Conservation (phyloP, 345 rosid species). For the Eucalyptus regnans region DNA sequence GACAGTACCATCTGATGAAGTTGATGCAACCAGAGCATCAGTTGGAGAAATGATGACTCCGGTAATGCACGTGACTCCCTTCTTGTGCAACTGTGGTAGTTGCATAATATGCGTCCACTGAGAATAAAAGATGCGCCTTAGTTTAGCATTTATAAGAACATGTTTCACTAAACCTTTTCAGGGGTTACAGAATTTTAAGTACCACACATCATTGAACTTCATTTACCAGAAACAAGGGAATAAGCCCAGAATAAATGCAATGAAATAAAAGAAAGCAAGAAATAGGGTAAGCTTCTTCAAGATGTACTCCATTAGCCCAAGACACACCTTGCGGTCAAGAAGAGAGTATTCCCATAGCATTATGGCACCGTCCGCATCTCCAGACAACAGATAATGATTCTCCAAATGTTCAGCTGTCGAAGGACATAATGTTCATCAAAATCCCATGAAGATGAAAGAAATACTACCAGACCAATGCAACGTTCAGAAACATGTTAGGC, state of each 20-base stretch:
- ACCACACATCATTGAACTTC: not conserved
- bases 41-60: slow-evolving; percentile 57
- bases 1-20: slow-evolving; percentile 78
- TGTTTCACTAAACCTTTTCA: not conserved
- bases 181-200: not conserved
- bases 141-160: not conserved
- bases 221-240: not conserved
- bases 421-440: not conserved
- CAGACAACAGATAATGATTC: slow-evolving; percentile 67
- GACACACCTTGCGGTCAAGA: slow-evolving; percentile 34
- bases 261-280: not conserved
- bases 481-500: not conserved
- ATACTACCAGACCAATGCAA: too few relatives aligned
- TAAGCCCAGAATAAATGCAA: not conserved
- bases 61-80: slow-evolving; percentile 78
- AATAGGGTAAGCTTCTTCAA: not conserved
- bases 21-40: slow-evolving; percentile 58
- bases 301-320: not conserved
- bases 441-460: not conserved
- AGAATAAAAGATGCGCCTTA: not conserved
- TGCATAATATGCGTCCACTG: slow-evolving; percentile 73
- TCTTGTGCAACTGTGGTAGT: slow-evolving; percentile 68
- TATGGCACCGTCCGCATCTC: slow-evolving; percentile 66
- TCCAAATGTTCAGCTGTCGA: slow-evolving; percentile 44
- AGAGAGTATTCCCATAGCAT: slow-evolving; percentile 72